Evolutionary conservation across 78 protist genomes (phyloP).

Genomic region (Dictyostelium discoideum): DNA sequence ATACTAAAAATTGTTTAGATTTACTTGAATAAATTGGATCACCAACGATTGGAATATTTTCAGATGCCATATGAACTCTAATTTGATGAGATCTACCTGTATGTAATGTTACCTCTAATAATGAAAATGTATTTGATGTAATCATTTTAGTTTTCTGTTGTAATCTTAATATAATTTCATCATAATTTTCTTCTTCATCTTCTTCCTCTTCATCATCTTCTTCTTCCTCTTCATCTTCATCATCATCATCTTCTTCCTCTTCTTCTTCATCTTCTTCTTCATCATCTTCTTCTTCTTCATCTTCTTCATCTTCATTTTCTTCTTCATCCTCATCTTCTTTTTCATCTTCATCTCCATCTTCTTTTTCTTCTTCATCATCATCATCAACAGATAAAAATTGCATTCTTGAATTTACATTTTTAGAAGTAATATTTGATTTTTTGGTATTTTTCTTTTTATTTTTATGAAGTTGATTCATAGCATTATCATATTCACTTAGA

Average conservation of each 20-base stretch:
- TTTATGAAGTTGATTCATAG: background rate
- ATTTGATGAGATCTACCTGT: slow-evolving; percentile 80
- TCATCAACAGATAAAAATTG: slow-evolving; percentile 4
- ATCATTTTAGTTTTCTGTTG: slow-evolving; percentile 18
- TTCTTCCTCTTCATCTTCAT: slow-evolving; percentile 6
- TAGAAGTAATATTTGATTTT: background rate
- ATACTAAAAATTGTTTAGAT: slow-evolving; percentile 30
- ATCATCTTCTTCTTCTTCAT: background rate
- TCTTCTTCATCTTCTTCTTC: slow-evolving; percentile 35
- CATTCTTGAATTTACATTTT: background rate
- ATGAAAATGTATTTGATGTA: slow-evolving; percentile 13
- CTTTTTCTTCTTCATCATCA: background rate
- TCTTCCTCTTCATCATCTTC: background rate
- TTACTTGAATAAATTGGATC: slow-evolving; percentile 80
- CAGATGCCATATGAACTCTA: slow-evolving; percentile 62
- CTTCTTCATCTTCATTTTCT: background rate
- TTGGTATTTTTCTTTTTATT: slow-evolving; percentile 26
- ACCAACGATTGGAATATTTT: slow-evolving; percentile 71
- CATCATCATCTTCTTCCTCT: slow-evolving; percentile 14
- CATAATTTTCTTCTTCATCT: slow-evolving; percentile 8
- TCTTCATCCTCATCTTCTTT: background rate
- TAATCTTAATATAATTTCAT: background rate
- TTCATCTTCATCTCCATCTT: background rate
- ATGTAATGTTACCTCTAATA: slow-evolving; percentile 68
- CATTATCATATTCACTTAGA: slow-evolving; percentile 21